Evolutionary conservation across 352 stramenopile genomes (phyloP), one percentile per base, ranked within the genome.

Genomic region (Phytophthora meadii): DNA sequence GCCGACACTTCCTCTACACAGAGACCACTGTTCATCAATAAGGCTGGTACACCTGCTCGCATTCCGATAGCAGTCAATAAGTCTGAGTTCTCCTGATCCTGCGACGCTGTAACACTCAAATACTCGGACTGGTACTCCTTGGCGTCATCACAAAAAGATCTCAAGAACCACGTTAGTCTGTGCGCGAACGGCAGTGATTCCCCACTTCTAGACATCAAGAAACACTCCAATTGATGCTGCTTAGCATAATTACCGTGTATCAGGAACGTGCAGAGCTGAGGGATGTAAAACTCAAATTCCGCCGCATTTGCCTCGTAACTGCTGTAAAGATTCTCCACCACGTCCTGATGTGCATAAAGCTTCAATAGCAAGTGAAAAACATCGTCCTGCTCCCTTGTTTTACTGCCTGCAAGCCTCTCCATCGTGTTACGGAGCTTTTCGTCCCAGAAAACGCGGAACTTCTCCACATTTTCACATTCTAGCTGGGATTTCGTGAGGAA

Each of bases 281-380:
- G 90, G 54, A 97, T 93, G 68, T 97, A 97, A 51, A 96, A 97
- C 68, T 94, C 88, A 44, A 97, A 88, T 68, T 90, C 84, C 14
- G 58, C 40, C 4, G 82, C 81, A 52, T 90, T 82, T 10, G 65
- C 41, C 19, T 89, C 78, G 68, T 87, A 92, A 61, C 77, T 87
- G 28, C 57, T 76, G 68, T 93, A 95, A 6, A 95, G 73, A 36
- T 93, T 63, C 14, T 80, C 78, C n/a, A 93, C 76, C 19, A 95
- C 83, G 54, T 95, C 82, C 56, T 93, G 84, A 41, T 95, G 84
- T 0, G 87, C 87, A 61, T 93, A 95, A 5, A 95, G 80, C 64
- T 93, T 80, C 15, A 95, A 56, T 6, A 93, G 40, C 37, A 95
- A 56, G 28, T 92, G 81, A 61, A 95, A 95, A 15, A 90, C 67